Evolutionary conservation across 148 eudicot genomes (phyloP).

Genomic region (Vaccinium macrocarpon): DNA sequence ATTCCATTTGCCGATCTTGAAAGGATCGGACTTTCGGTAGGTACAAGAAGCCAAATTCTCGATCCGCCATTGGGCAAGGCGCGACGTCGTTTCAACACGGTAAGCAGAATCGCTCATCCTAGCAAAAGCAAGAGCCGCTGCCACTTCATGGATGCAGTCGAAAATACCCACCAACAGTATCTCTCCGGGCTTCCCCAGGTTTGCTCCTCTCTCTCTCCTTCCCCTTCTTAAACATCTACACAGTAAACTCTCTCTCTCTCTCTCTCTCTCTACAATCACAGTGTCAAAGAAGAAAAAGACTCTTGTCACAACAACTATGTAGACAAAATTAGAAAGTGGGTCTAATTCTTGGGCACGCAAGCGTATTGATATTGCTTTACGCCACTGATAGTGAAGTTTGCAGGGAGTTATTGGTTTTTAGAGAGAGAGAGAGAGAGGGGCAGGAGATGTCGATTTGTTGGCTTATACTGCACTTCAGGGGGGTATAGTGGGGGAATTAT

Average conservation of each 20-base stretch:
- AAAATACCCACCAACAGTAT: slow-evolving; percentile 50
- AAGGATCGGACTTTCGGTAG: slow-evolving; percentile 79
- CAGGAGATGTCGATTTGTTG: slow-evolving; percentile 18
- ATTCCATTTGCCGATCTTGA: slow-evolving; percentile 72
- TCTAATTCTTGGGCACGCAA: slow-evolving; percentile 34
- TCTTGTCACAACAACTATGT: not conserved
- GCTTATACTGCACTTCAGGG: slow-evolving; percentile 34
- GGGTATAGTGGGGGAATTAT: not conserved
- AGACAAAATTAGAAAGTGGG: not conserved
- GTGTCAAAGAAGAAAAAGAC: not conserved
- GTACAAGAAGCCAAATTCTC: slow-evolving; percentile 61
- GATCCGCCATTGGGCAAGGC: slow-evolving; percentile 89
- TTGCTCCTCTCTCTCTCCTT: slow-evolving; percentile 25
- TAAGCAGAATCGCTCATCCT: slow-evolving; percentile 70
- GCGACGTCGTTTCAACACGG: slow-evolving; percentile 65
- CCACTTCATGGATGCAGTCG: slow-evolving; percentile 79
- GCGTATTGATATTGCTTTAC: slow-evolving; percentile 30
- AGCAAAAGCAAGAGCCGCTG: slow-evolving; percentile 38
- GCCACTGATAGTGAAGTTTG: slow-evolving; percentile 45
- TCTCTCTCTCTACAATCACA: not conserved
- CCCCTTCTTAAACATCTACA: slow-evolving; percentile 18
- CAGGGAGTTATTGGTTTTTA: too few species aligned
- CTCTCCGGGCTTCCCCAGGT: slow-evolving; percentile 66
- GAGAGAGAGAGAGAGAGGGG: slow-evolving; percentile 6
- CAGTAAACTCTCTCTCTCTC: slow-evolving; percentile 7